Evolutionary conservation across 2,329 filamentous ascomycete genomes (phyloP), one percentile per base, ranked within the genome.

Genomic region (Cercospora janseana): DNA sequence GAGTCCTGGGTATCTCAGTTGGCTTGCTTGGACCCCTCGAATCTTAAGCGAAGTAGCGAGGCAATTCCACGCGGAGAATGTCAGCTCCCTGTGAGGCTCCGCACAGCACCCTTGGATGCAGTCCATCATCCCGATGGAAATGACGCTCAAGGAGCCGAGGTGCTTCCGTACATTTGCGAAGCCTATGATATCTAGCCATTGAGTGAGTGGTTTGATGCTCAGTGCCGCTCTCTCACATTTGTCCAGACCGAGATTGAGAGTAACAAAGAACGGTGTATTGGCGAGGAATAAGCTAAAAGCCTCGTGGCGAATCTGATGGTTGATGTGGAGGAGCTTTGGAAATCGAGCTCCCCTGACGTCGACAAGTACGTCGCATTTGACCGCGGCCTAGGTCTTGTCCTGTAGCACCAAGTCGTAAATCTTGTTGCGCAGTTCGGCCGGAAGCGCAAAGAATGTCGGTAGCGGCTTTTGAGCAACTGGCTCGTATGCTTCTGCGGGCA

Each of bases 101-200:
- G 35, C 20, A 23, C 8, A 24, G 35, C 35, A 40, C n/a, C 35
- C 35, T 24, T 40, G 35, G 10, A 26, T 23, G 21, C 35, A 40
- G 21, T 40, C 35, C n/a, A 10, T 4, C 7, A 18, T 23, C 15
- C n/a, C 15, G n/a, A 24, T 18, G 18, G 35, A 26, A 4, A 40
- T n/a, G 12, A 40, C 10, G 21, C 20, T 40, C 8, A 40, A 4
- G 15, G 35, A 40, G 16, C 21, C 35, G 20, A 40, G 12, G 7
- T 40, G 12, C 13, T 40, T 15, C 6, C 21, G 20, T 6, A 40
- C 21, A 12, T 40, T 40, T 13, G 13, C 26, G 10, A n/a, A 9
- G 15, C 35, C 35, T 20, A 40, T 13, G 7, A 40, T 40, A 23
- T 40, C 35, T 3, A 40, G 35, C 35, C 35, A 40, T 12, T 40